Base-by-base conservation (phyloP, 2,329 filamentous ascomycete species). In the Fusarium sp. region DNA sequence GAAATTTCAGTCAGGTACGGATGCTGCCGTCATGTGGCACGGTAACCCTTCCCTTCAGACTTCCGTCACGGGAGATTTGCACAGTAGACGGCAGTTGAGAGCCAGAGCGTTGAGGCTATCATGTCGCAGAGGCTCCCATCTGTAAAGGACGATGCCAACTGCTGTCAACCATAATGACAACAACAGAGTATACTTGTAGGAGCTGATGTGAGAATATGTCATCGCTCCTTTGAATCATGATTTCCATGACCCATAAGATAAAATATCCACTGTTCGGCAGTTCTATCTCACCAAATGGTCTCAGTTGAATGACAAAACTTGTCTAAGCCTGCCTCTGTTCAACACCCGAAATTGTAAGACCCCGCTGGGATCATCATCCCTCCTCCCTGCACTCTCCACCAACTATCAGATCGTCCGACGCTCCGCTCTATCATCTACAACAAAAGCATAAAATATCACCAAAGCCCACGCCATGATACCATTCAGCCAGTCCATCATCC, bases 281-380 rank as follows among this genome's bases (percentile, higher is more conserved):
- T 34, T 27, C n/a, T 22, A 29, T 16, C 24, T 53, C 14, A 42
- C 50, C 24, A 29, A 42, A 25, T 29, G 32, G 24, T 43, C 25
- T 40, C 25, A 38, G 34, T 24, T 52, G 50, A 40, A 34, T 20
- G 49, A 52, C 30, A 38, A 52, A 27, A 38, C 18, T n/a, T 38
- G 34, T 38, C 34, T n/a, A 38, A 38, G 34, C 22, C 12, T 53
- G 24, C 24, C 18, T 29, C 34, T 43, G n/a, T 16, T 38, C 34
- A 43, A 27, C 22, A 42, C 24, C 34, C 34, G 34, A 53, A 14
- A 53, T 43, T 53, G n/a, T 14, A 27, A 29, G 32, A 16, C 34
- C 50, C 50, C 50, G 24, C 50, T 29, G 50, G 50, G 50, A 53
- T 53, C 50, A 53, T 4, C 24, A 53, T 53, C 50, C 50, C 50